Evolutionary conservation across 2,329 filamentous ascomycete genomes (phyloP).

Genomic region (Alternaria sp.): DNA sequence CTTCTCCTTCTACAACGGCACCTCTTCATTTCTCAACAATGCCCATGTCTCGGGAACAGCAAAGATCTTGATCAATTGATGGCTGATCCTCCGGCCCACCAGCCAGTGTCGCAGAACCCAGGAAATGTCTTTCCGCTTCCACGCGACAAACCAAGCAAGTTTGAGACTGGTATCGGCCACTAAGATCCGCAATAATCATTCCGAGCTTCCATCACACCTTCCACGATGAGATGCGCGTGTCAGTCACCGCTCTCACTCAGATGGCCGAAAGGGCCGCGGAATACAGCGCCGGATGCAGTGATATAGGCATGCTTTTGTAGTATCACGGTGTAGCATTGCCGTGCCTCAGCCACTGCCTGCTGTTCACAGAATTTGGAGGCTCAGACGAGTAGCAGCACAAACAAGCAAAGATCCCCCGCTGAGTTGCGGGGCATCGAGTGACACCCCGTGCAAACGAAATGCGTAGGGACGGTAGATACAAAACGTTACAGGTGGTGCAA

Average conservation of each 20-base stretch:
- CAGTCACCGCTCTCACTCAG: constrained; percentile 18
- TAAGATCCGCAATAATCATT: constrained; percentile 19
- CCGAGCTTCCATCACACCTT: constrained; percentile 29
- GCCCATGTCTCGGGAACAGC: not conserved
- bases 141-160: constrained; percentile 40
- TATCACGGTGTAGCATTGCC: not conserved
- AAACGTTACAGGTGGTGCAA: constrained; percentile 16
- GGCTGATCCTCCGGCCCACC: constrained; percentile 8
- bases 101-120: constrained; percentile 35
- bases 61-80: constrained; percentile 4
- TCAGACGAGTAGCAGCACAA: not conserved
- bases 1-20: not conserved
- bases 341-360: not conserved
- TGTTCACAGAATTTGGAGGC: not conserved
- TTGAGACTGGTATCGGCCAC: constrained; percentile 16
- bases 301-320: not conserved
- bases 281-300: not conserved
- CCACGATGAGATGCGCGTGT: constrained; percentile 17
- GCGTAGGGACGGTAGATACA: not conserved
- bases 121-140: constrained; percentile 38
- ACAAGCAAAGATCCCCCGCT: not conserved
- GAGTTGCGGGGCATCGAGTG: not conserved
- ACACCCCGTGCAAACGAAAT: constrained; percentile 3
- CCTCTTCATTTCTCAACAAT: constrained; percentile 5
- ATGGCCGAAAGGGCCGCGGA: constrained; percentile 1